Conservation (phyloP, 345 rosid species). For the Eucalyptus regnans region DNA sequence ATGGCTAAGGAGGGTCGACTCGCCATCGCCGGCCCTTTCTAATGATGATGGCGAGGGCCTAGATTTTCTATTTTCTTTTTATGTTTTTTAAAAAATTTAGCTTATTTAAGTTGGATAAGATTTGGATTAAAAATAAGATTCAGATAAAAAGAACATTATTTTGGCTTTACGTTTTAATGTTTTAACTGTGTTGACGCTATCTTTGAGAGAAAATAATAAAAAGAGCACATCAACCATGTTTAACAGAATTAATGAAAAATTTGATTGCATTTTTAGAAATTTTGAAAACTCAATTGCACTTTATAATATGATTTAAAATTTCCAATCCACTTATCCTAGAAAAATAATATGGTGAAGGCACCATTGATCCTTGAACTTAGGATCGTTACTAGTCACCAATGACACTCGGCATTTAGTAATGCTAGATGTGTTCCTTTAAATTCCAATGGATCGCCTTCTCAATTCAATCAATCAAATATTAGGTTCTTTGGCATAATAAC, state of each 20-base stretch:
- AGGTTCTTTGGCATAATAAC: neutral
- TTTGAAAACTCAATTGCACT: neutral
- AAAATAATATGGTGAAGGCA: neutral
- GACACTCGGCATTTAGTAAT: no score
- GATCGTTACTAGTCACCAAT: no score
- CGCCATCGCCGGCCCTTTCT: neutral
- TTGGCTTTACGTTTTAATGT: neutral
- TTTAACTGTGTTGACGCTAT: neutral
- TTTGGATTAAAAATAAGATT: neutral
- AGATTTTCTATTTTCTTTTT: neutral
- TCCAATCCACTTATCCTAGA: neutral
- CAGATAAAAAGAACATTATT: neutral
- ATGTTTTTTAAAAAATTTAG: rapidly evolving
- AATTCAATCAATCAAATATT: neutral
- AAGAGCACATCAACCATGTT: neutral
- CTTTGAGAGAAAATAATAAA: neutral
- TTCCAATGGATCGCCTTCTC: no score
- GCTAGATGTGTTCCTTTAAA: no score
- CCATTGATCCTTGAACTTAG: neutral
- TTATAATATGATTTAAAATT: neutral
- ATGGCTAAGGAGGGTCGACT: rapidly evolving
- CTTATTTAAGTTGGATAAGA: neutral
- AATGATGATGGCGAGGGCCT: rapidly evolving
- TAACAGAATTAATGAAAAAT: neutral
- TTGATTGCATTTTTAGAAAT: neutral